A percentile compares a stretch with the other conserved stretches of the same genome.
Conservation (phyloP, 352 stramenopile genomes). For the Phytophthora vignae region DNA sequence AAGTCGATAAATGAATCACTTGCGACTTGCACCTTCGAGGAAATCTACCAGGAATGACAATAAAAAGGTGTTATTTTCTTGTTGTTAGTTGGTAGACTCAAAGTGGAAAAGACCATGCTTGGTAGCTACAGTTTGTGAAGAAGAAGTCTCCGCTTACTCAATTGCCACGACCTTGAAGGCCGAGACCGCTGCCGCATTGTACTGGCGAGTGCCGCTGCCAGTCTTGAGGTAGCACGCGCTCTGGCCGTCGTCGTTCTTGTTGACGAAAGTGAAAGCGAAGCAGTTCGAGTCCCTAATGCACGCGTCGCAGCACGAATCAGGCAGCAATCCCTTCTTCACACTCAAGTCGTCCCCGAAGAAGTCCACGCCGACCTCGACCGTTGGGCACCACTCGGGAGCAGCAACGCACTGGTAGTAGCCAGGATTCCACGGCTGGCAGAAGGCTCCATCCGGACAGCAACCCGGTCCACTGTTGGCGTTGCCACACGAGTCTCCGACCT, state of each 20-base stretch:
- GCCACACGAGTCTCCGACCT: slow-evolving; percentile 45
- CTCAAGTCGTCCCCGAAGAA: slow-evolving; percentile 61
- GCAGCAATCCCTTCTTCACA: slow-evolving; percentile 47
- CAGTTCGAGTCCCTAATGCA: slow-evolving; percentile 49
- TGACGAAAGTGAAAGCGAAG: slow-evolving; percentile 64
- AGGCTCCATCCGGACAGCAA: slow-evolving; percentile 54
- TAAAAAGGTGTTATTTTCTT: not conserved
- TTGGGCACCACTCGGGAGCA: slow-evolving; percentile 49
- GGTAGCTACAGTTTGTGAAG: not conserved
- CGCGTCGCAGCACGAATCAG: slow-evolving; percentile 57
- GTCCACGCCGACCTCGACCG: slow-evolving; percentile 47
- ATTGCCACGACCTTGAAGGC: slow-evolving; percentile 39
- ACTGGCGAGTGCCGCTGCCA: slow-evolving; percentile 34
- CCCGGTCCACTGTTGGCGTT: slow-evolving; percentile 36
- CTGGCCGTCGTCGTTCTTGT: slow-evolving; percentile 58
- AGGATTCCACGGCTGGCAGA: slow-evolving; percentile 71
- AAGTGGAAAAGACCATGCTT: not conserved
- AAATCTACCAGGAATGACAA: no score
- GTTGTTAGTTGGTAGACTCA: not conserved
- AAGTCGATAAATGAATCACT: no score
- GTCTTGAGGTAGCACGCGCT: slow-evolving; percentile 71
- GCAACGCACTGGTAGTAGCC: slow-evolving; percentile 67
- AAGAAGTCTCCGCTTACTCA: not conserved
- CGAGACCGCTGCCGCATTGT: slow-evolving; percentile 47
- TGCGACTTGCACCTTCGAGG: no score